Evolutionary conservation across 2,329 filamentous ascomycete genomes (phyloP).

Genomic region (Monosporascus sp.): DNA sequence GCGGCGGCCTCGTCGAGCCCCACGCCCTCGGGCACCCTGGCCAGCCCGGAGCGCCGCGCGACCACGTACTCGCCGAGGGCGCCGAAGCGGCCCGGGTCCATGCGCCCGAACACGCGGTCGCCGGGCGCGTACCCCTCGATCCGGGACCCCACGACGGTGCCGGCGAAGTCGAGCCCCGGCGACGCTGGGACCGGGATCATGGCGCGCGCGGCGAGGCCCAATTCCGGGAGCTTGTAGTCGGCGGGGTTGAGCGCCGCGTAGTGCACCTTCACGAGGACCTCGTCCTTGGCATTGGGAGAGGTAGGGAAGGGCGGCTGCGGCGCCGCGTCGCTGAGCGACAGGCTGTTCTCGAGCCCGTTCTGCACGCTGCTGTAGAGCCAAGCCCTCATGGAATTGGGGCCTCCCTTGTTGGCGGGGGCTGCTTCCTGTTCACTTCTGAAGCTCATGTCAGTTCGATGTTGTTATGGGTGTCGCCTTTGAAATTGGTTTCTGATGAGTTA

Average conservation of each 20-base stretch:
- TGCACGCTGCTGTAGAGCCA: conserved; percentile 48
- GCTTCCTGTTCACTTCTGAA: too few species aligned
- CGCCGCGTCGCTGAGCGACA: conserved; percentile 39
- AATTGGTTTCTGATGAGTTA: too few species aligned
- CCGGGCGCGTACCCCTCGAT: conserved; percentile 30
- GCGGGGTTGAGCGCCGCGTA: conserved; percentile 54
- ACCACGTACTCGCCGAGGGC: conserved; percentile 37
- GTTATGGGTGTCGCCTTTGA: too few species aligned
- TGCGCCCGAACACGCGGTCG: conserved; percentile 40
- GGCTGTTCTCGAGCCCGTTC: conserved; percentile 47
- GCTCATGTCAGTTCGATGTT: too few species aligned
- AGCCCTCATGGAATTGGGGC: conserved; percentile 41
- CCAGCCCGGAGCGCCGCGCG: conserved; percentile 24
- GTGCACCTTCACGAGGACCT: conserved; percentile 52
- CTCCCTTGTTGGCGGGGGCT: too few species aligned
- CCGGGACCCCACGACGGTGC: conserved; percentile 31
- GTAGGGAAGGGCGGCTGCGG: conserved; percentile 34
- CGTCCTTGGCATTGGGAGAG: conserved; percentile 30
- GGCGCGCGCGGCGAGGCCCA: conserved; percentile 33
- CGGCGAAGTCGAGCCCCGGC: conserved; percentile 47
- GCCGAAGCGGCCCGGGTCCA: conserved; percentile 30
- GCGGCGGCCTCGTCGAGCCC: conserved; percentile 35
- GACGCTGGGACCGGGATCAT: conserved; percentile 37
- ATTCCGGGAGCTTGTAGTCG: conserved; percentile 59
- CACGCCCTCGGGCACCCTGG: conserved; percentile 38